A percentile compares a stretch with the other conserved stretches of the same genome.
phyloP scores from a whole-genome alignment of 805 yeast genomes.

The Scheffersomyces spartinae region DNA sequence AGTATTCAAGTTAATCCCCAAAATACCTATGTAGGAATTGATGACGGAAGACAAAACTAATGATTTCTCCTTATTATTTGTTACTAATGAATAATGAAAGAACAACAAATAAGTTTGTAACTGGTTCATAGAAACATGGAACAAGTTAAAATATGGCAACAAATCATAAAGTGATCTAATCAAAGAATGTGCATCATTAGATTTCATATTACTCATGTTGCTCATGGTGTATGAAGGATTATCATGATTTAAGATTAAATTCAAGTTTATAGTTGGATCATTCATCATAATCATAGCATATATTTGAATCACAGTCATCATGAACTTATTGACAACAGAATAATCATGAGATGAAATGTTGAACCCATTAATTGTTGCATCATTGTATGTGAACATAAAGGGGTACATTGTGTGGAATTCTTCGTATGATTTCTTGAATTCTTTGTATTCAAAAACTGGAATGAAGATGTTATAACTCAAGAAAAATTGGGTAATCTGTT shows the following conservation, averaged over 20 bases:
- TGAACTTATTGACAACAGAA: slow-evolving; percentile 27
- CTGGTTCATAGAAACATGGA: slow-evolving; percentile 26
- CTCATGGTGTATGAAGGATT: slow-evolving; percentile 11
- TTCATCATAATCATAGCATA: slow-evolving; percentile 34
- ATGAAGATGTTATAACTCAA: slow-evolving; percentile 30
- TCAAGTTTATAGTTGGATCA: slow-evolving; percentile 30
- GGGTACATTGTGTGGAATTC: slow-evolving; percentile 38
- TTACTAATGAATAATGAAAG: slow-evolving; percentile 28
- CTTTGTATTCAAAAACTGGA: slow-evolving; percentile 30
- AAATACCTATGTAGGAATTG: slow-evolving; percentile 31
- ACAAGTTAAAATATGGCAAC: slow-evolving; percentile 29
- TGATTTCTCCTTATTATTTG: slow-evolving; percentile 34
- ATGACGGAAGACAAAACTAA: slow-evolving; percentile 26
- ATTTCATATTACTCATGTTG: slow-evolving; percentile 1
- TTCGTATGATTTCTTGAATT: slow-evolving; percentile 30
- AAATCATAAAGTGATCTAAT: slow-evolving; percentile 31
- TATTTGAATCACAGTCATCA: slow-evolving; percentile 29
- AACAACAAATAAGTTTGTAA: slow-evolving; percentile 30
- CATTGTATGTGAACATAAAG: slow-evolving; percentile 34
- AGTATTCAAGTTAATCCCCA: slow-evolving; percentile 30
- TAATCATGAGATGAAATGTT: slow-evolving; percentile 27
- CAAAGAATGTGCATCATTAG: no score
- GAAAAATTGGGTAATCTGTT: slow-evolving; percentile 27
- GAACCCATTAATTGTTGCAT: slow-evolving; percentile 34
- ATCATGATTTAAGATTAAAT: slow-evolving; percentile 12